Conservation (phyloP, 2,329 filamentous ascomycete species). For the Zymoseptoria ardabiliae region DNA sequence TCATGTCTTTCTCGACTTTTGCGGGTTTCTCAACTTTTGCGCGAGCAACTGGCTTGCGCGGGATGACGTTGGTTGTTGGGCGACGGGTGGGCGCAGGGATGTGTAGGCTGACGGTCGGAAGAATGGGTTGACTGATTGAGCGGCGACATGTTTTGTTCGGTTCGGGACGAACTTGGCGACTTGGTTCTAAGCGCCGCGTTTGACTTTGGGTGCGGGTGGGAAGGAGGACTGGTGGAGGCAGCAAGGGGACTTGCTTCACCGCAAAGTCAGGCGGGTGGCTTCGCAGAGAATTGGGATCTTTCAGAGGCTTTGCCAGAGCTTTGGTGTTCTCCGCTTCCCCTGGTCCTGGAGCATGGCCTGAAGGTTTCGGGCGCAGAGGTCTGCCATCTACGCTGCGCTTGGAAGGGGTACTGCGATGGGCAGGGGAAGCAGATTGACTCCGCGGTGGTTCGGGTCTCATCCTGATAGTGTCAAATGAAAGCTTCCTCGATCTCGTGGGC, state of each 20-base stretch:
- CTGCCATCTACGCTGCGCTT: conserved; percentile 4
- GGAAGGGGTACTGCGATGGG: conserved; percentile 2
- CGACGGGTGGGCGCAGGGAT: too few relatives aligned
- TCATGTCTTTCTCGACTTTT: neutral
- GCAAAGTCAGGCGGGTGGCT: conserved; percentile 20
- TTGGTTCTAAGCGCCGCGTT: conserved; percentile 1
- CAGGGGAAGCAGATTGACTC: neutral
- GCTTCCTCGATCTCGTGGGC: neutral
- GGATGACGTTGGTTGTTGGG: conserved; percentile 1
- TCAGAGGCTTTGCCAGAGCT: conserved; percentile 21
- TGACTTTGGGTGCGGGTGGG: conserved; percentile 12
- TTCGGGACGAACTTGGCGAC: neutral
- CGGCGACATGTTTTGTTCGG: conserved; percentile 5
- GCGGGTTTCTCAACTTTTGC: neutral
- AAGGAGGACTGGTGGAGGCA: neutral
- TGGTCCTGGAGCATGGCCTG: conserved; percentile 7
- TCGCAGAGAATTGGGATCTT: conserved; percentile 17
- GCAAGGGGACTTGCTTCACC: neutral
- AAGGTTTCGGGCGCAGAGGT: conserved; percentile 10
- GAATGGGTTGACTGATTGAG: conserved; percentile 7
- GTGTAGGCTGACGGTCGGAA: neutral
- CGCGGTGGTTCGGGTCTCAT: neutral
- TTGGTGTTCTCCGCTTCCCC: conserved; percentile 7
- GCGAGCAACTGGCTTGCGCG: conserved; percentile 4
- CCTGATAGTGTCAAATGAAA: neutral